Evolutionary conservation across 352 stramenopile genomes (phyloP).

Genomic region (Globisporangium okanoganense): DNA sequence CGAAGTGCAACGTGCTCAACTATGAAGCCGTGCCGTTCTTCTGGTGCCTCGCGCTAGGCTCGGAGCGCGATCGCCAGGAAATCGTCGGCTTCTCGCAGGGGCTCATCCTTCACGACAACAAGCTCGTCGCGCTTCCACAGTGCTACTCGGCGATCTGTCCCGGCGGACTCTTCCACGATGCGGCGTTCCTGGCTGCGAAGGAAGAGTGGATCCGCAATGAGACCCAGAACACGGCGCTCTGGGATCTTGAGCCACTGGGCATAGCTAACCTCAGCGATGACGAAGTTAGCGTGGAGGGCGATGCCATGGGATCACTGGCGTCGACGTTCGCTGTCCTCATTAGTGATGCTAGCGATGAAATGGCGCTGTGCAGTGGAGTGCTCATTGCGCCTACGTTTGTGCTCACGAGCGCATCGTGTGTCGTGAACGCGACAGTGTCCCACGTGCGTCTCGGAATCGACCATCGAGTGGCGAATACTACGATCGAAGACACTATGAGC

Average conservation of each 20-base stretch:
- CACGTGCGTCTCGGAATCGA: slow-evolving; percentile 5
- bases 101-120: slow-evolving; percentile 8
- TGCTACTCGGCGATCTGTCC: slow-evolving; percentile 9
- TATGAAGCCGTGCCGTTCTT: background rate
- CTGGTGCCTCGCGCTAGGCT: slow-evolving; percentile 7
- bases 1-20: background rate
- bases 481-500: slow-evolving; percentile 4
- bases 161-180: slow-evolving; percentile 5
- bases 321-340: slow-evolving; percentile 7
- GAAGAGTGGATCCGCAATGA: slow-evolving; percentile 10
- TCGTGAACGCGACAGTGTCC: background rate
- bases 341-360: background rate
- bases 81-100: slow-evolving; percentile 8
- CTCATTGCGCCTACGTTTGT: slow-evolving; percentile 5
- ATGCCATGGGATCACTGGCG: no score
- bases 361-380: background rate
- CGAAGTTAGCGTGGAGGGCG: background rate
- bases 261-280: background rate
- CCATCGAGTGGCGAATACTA: background rate
- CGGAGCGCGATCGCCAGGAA: slow-evolving; percentile 1
- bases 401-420: slow-evolving; percentile 2
- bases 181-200: slow-evolving; percentile 4
- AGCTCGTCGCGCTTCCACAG: slow-evolving; percentile 11
- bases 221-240: slow-evolving; percentile 1
- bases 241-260: background rate